Percentiles rank a stretch among this genome's conserved stretches.
These are phyloP conservation scores for Triticum aestivum DNA, from an alignment of 176 grass and related monocot species.

Conservation along the genomic window IWGSC_CS_RefSeq_v2.1 NC_057797.1:608796438-608796937, in stretches of 20 bases:
- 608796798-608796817: background rate
- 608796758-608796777: conserved; percentile 31
- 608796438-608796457: too few relatives aligned
- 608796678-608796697: background rate
- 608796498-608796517: background rate
- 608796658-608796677: background rate
- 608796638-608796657: background rate
- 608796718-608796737: conserved; percentile 39
- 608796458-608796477: too few relatives aligned
- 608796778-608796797: background rate
- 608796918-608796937: background rate
- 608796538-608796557: background rate
- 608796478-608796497: background rate
- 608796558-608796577: background rate
- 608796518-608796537: background rate
- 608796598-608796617: background rate
- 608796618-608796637: background rate
- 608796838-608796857: conserved; percentile 33
- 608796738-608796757: conserved; percentile 35
- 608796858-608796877: conserved; percentile 69
- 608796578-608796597: background rate
- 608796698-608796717: conserved; percentile 52
- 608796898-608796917: background rate
- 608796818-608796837: background rate
- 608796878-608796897: background rate